A percentile compares a stretch with the other conserved stretches of the same genome.
phyloP scores from a whole-genome alignment of 768 basidiomycete species.

The Boletellus emodensis region DNA sequence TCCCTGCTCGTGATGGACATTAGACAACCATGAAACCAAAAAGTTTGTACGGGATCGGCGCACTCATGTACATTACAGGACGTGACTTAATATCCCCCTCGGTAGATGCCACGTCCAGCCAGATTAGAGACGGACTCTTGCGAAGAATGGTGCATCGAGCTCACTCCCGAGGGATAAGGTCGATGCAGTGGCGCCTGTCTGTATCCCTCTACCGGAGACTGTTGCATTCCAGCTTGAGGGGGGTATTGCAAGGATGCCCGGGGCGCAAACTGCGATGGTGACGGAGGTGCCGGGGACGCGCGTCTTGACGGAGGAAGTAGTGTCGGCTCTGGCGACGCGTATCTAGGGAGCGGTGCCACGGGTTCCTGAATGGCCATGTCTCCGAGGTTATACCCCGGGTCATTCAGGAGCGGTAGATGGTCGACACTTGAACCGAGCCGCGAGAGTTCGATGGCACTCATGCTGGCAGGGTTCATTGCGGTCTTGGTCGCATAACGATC shows the following conservation, averaged over 20 bases:
- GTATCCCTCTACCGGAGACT: slow-evolving; percentile 34
- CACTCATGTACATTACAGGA: not conserved
- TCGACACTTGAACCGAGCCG: slow-evolving; percentile 49
- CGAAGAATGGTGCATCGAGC: slow-evolving; percentile 6
- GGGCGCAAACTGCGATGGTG: slow-evolving; percentile 27
- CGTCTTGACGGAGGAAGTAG: slow-evolving; percentile 25
- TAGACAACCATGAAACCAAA: not conserved
- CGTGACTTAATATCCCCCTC: slow-evolving; percentile 16
- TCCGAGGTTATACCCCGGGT: slow-evolving; percentile 16
- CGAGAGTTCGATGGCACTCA: slow-evolving; percentile 50
- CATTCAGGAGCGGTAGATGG: slow-evolving; percentile 56
- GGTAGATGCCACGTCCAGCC: slow-evolving; percentile 31
- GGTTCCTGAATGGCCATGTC: slow-evolving; percentile 9
- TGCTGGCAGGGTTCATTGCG: slow-evolving; percentile 29
- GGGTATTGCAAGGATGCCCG: slow-evolving; percentile 42
- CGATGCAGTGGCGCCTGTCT: slow-evolving; percentile 65
- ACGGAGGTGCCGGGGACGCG: slow-evolving; percentile 30
- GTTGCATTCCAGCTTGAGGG: slow-evolving; percentile 25
- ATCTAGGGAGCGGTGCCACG: slow-evolving; percentile 24
- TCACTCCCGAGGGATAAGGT: slow-evolving; percentile 35
- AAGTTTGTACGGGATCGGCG: not conserved
- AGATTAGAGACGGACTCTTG: slow-evolving; percentile 24
- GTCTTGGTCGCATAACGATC: slow-evolving; percentile 56
- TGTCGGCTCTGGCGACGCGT: slow-evolving; percentile 20
- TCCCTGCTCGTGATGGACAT: slow-evolving; percentile 19